Base-by-base conservation (phyloP, 2,329 filamentous ascomycete species). In the Talaromyces islandicus region DNA sequence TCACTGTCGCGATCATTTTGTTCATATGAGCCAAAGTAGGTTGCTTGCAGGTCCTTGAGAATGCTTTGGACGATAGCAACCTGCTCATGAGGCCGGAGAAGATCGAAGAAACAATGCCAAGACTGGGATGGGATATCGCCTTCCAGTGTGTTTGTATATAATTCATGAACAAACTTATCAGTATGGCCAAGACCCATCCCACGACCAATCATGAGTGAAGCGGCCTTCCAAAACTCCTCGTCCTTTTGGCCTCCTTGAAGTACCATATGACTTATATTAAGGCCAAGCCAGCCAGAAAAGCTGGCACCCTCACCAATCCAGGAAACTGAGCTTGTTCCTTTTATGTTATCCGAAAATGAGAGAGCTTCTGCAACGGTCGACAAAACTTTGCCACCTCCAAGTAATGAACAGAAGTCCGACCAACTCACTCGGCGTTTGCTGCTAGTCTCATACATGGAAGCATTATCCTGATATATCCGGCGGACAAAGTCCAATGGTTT, bases 261-360 rank as follows among this genome's bases (percentile, higher is more conserved):
- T 35, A 69, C 71, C 66, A 82, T 72, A 19, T 69, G 62, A 35
- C 73, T 77, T 55, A 94, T 78, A 69, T 87, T 90, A 14, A 73
- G 74, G 2, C 86, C 88, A 43, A 96, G 73, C 92, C 92, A 96
- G 30, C 75, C 74, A 12, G 84, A 82, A 74, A 90, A 96, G 19
- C 81, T 71, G 27, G 78, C 78, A 3, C 88, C 88, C 64, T 87
- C 82, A 0, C 84, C 80, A 35, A 90, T 68, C 90, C 91, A 95
- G 1, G 71, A 65, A 56, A 68, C 60, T 24, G 70, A 65, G 60
- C 64, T 60, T 54, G 65, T 29, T 53, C 64, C 29, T 46, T 67
- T 67, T 12, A 67, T 58, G 6, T 72, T 67, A 60, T 73, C 72
- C 21, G 74, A 63, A n/a, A 77, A 64, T 58, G 71, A 66, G 57